Base-by-base conservation (phyloP, 495 filamentous ascomycete species). In the Aspergillus kassunensis region DNA sequence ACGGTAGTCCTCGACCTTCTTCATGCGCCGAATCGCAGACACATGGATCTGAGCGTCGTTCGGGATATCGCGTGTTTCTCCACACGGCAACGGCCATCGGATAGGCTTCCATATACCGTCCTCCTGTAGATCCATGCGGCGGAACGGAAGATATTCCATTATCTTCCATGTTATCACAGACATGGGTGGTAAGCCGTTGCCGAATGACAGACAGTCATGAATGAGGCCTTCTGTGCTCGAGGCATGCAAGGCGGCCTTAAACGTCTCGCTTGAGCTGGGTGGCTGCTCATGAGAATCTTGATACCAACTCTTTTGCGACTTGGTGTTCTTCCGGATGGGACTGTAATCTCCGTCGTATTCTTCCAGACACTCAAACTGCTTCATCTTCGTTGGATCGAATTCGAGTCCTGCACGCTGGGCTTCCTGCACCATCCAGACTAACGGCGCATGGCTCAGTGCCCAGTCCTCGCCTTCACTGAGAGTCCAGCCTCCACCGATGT, bases 101-200 rank as follows among this genome's bases (percentile, higher is more conserved):
- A 95, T 92, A 0, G 86, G 83, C 57, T 86, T 85, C 90, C 90
- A 95, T 0, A 81, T 80, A 1, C 88, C 89, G 53, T 92, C 84
- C 2, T 73, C 48, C 43, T 81, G 78, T 16, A 93, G 62, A 60
- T 92, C 89, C 87, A 95, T 90, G 8, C 90, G 79, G 1, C 88
- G 80, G 70, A 93, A 92, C 0, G 90, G 89, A 12, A 95, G 70
- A 59, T 85, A 91, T 60, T 95, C 88, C 88, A 93, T 92, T 25
- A 90, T 66, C 19, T 83, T 84, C 90, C 90, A 93, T 0, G 79
- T 79, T 1, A 90, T 48, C 1, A 91, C 86, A 0, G 83, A 82
- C 1, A 66, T 34, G 18, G 62, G 51, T 1, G 76, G 60, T 1
- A 90, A 68, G 0, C 89, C 88, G 18, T 84, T 83, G 9, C 76